Evolutionary conservation across 2,329 filamentous ascomycete genomes (phyloP), one percentile per base, ranked within the genome.

Genomic region (Aspergillus quadrilineatus): DNA sequence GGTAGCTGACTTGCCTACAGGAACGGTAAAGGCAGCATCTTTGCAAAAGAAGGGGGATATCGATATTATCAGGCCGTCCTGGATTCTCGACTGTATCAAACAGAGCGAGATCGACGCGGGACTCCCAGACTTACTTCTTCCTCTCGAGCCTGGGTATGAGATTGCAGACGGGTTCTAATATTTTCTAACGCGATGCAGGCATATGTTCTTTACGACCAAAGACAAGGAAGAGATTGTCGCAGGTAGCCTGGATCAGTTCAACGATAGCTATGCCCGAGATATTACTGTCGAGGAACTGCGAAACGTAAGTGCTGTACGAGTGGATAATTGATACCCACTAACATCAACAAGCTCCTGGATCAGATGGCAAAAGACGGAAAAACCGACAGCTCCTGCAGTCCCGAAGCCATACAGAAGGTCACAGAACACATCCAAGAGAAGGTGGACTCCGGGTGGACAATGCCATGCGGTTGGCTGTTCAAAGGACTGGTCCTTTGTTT

Each of bases 211-310:
- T 65, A 85, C 85, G 0, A 83, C 81, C 0, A 82, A 85, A 4
- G 80, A 78, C 1, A 79, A 86, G 53, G 73, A 76, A 41, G 77
- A 77, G 6, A 77, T 79, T 6, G 83, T 87, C 8, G 79, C 82
- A 37, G 75, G 76, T 3, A 89, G 88, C 61, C 80, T 88, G 1
- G 94, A 99, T 69, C 77, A 80, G 52, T 94, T 85, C 64, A 89
- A 89, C 0, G 94, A 99, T 70, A 92, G 91, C 67, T 97, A 90
- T 72, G 82, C 86, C 0, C 80, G 92, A 4, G 86, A 96, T 64
- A 76, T 88, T 7, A 80, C 78, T 0, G 64, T 82, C 0, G 80
- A 85, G 1, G 89, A 93, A 65, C 79, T 96, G 47, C 77, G 72
- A 53, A 72, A 61, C 50, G 69, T 75, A 67, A 41, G 64, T 73